Percentiles rank a stretch among this genome's conserved stretches.
Evolutionary conservation across 768 basidiomycete genomes (phyloP).

Genomic region (Suillus subaureus): DNA sequence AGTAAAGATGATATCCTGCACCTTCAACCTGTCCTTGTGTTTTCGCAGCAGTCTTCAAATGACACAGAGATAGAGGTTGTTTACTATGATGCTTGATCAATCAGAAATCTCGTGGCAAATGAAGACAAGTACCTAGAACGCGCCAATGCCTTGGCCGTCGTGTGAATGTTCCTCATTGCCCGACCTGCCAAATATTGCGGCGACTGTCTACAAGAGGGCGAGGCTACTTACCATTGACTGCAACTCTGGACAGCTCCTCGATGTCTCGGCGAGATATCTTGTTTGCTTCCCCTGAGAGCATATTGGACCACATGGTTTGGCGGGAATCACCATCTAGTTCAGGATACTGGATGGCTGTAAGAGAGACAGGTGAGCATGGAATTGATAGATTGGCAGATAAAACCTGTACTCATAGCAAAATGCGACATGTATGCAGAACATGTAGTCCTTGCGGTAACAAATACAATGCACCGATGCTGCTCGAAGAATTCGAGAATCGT

Average conservation of each 20-base stretch:
- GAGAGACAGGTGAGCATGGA: neutral
- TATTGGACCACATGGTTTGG: conserved; percentile 1
- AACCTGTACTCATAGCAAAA: conserved; percentile 1
- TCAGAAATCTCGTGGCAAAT: neutral
- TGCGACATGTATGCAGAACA: neutral
- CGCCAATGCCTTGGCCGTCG: neutral
- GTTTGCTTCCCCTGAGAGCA: neutral
- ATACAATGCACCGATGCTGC: conserved; percentile 5
- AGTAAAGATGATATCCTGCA: conserved; percentile 8
- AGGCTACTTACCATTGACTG: neutral
- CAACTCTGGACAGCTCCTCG: conserved; percentile 1
- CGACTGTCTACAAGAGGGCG: neutral
- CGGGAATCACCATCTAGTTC: conserved; percentile 5
- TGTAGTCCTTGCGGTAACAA: conserved; percentile 3
- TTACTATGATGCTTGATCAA: neutral
- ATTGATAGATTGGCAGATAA: neutral
- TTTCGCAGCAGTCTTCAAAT: conserved; percentile 1
- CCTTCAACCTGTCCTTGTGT: conserved; percentile 3
- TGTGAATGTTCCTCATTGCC: conserved; percentile 4
- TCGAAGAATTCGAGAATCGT: neutral
- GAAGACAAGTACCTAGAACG: neutral
- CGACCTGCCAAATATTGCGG: neutral
- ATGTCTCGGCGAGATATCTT: conserved; percentile 7
- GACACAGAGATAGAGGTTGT: neutral
- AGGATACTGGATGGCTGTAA: neutral